phyloP scores from a whole-genome alignment of 371 early-diverging fungal genomes.

The Funneliformis caledonium region DNA sequence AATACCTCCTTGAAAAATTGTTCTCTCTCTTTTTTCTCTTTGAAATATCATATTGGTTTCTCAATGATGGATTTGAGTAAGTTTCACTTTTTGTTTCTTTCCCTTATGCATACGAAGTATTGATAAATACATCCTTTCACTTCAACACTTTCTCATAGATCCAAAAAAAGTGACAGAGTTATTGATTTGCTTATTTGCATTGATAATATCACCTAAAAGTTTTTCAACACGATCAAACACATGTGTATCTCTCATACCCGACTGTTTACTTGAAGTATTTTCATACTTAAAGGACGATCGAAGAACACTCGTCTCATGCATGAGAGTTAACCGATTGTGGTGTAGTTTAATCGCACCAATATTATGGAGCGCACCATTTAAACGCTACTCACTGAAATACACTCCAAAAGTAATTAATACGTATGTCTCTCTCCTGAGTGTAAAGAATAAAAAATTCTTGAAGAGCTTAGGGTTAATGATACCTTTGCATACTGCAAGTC shows the following conservation, averaged over 20 bases:
- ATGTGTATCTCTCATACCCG: background rate
- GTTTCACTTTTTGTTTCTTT: background rate
- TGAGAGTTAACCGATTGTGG: background rate
- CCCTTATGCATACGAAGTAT: background rate
- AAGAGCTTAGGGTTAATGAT: background rate
- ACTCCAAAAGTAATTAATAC: background rate
- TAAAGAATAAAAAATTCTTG: background rate
- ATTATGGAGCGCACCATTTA: conserved; percentile 7
- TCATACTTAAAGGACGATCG: background rate
- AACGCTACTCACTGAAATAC: background rate
- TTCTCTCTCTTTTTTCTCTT: too few species aligned
- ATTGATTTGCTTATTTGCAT: background rate
- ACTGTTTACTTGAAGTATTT: background rate
- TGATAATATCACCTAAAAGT: background rate
- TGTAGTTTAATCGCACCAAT: background rate
- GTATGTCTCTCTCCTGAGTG: background rate
- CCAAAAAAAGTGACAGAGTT: background rate
- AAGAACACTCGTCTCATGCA: background rate
- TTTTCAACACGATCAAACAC: background rate
- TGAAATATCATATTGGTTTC: too few species aligned
- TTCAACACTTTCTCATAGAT: background rate
- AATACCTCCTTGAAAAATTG: too few species aligned
- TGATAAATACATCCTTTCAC: too few species aligned
- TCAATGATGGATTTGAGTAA: too few species aligned
- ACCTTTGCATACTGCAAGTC: background rate